Base-by-base conservation (phyloP, 371 early-diverging fungal species). In the Fennellomyces sp. region DNA sequence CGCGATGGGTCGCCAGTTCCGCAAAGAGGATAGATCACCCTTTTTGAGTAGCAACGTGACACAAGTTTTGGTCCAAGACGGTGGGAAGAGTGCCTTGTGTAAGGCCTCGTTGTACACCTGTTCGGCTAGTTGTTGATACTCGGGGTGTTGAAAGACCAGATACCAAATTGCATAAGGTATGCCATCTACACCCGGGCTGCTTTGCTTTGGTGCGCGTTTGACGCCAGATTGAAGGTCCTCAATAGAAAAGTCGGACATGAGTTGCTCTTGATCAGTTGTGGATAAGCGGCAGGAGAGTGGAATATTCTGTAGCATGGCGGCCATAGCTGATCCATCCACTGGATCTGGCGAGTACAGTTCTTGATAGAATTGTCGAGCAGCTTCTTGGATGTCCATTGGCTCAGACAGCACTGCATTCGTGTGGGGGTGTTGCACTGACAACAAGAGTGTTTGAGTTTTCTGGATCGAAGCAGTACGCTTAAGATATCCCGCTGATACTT, bases 1-100 rank as follows among this genome's bases (percentile, higher is more conserved):
- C 1, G 65, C 56, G 0, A 73, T 59, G 3, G 70, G 74, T 2
- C 70, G 48, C 70, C 74, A 73, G 54, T 69, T 73, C 1, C 47
- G 38, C 8, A 73, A 47, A 0, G 26, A 36, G 3, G 25, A 11
- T 0, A 48, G 11, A 27, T 63, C 64, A 2, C 67, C 67, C 39
- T 64, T 67, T 45, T 71, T 71, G 58, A 29, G 58, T 5, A 67
- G 1, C 1, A 28, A 33, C 4, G 58, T 19, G 28, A 75, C 59
- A 29, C 52, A 35, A 5, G 67, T 72, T 1, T 66, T 29, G 2
- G 42, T 11, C 73, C 75, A 79, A 0, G 0, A 64, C 60, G 5
- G 15, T 7, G 71, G 73, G 13, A 63, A 60, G 2, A n/a, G 0
- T 12, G 41, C 52, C 0, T 31, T 19, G 1, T 53, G 7, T 1